phyloP scores from a whole-genome alignment of 805 yeast species.

The Ogataea nonfermentans region DNA sequence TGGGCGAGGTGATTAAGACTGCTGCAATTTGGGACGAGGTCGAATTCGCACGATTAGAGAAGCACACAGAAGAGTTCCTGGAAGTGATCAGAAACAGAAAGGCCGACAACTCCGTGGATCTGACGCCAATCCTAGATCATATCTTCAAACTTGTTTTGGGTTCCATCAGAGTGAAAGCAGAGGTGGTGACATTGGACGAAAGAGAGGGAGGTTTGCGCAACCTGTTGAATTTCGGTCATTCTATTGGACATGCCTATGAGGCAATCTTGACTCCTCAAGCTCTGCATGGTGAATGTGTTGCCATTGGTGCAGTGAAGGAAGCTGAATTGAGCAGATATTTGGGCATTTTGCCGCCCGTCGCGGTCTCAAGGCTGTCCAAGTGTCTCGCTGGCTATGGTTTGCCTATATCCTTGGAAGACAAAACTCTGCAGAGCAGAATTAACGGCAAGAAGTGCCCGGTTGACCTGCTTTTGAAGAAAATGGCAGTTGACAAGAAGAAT shows the following conservation, averaged over 20 bases:
- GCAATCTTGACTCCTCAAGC: constrained; percentile 97
- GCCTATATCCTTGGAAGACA: constrained; percentile 77
- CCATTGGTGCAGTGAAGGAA: constrained; percentile 92
- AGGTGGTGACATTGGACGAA: constrained; percentile 90
- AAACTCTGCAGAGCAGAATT: constrained; percentile 66
- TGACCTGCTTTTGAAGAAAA: constrained; percentile 68
- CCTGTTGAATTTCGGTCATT: constrained; percentile 90
- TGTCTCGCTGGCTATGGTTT: constrained; percentile 82
- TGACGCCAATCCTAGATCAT: constrained; percentile 67
- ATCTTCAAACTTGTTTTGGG: constrained; percentile 77
- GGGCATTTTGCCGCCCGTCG: constrained; percentile 87
- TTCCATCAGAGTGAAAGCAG: constrained; percentile 87
- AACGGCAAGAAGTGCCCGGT: constrained; percentile 72
- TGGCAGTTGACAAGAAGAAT: constrained; percentile 96
- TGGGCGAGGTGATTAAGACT: constrained; percentile 97
- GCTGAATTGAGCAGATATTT: constrained; percentile 93
- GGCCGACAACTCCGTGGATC: constrained; percentile 53
- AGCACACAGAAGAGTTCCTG: constrained; percentile 66
- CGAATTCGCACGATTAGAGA: constrained; percentile 84
- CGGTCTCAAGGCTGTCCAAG: constrained; percentile 84
- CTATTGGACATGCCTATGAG: constrained; percentile 97
- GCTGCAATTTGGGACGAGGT: constrained; percentile 96
- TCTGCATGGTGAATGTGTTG: constrained; percentile 97
- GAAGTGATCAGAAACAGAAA: constrained; percentile 52
- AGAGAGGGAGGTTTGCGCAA: constrained; percentile 94